A percentile compares a stretch with the other conserved stretches of the same genome.
phyloP scores from a whole-genome alignment of 495 filamentous ascomycete genomes.

The Poronia punctata region DNA sequence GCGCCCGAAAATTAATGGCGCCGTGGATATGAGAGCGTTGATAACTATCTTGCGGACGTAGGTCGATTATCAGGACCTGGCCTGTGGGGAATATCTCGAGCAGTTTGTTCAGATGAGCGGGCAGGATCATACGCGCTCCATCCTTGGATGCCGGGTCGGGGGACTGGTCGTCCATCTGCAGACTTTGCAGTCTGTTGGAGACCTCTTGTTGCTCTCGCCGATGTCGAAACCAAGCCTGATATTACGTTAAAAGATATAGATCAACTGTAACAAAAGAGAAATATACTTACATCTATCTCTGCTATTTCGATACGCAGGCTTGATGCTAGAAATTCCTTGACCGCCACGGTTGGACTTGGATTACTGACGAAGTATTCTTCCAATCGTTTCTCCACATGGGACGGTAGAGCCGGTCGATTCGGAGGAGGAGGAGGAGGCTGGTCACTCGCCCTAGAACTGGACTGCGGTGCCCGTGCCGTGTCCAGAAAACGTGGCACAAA shows the following conservation, averaged over 20 bases:
- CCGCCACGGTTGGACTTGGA: constrained; percentile 27
- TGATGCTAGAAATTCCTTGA: constrained; percentile 34
- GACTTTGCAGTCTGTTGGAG: constrained; percentile 30
- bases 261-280: neutral
- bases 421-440: too few relatives aligned
- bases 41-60: constrained; percentile 36
- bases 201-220: constrained; percentile 35
- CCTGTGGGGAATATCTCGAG: constrained; percentile 38
- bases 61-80: constrained; percentile 37
- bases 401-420: constrained; percentile 24
- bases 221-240: constrained; percentile 35
- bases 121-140: constrained; percentile 37
- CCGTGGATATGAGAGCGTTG: constrained; percentile 40
- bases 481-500: neutral
- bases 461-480: neutral
- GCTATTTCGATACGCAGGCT: constrained; percentile 33
- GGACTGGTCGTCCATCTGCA: constrained; percentile 25
- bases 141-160: constrained; percentile 14
- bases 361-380: constrained; percentile 39
- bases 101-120: constrained; percentile 39
- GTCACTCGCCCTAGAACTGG: neutral
- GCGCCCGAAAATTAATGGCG: constrained; percentile 41
- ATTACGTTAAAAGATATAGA: neutral
- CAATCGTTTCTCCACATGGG: constrained; percentile 31
- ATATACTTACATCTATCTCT: constrained; percentile 26